phyloP scores from a whole-genome alignment of 2,329 filamentous ascomycete species.

The Sporothrix pallida region DNA sequence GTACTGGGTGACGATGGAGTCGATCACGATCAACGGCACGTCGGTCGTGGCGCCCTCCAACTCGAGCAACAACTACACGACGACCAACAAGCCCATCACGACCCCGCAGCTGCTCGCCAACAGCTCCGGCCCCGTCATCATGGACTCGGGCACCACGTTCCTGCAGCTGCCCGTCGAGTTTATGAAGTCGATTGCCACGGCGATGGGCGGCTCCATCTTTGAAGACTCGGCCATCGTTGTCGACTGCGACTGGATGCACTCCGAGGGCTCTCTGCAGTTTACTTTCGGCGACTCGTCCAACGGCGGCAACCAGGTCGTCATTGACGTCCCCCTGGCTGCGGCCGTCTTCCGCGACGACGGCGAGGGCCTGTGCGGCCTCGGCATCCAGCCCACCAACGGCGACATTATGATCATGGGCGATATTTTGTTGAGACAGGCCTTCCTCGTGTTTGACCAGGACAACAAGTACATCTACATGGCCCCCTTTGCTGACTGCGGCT shows the following conservation, averaged over 20 bases:
- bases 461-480: slow-evolving; percentile 18
- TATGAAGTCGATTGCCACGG: slow-evolving; percentile 3
- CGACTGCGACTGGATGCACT: slow-evolving; percentile 7
- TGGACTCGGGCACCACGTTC: slow-evolving; percentile 7
- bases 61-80: neutral
- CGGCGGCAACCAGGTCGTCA: neutral
- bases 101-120: neutral
- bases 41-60: neutral
- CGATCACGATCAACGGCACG: neutral
- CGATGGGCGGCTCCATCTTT: neutral
- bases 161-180: slow-evolving; percentile 1
- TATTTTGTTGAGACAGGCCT: neutral
- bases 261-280: neutral
- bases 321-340: neutral
- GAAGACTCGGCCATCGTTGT: neutral
- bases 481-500: neutral
- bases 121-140: neutral
- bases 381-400: neutral
- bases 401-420: slow-evolving; percentile 16
- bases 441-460: slow-evolving; percentile 11
- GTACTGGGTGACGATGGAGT: slow-evolving; percentile 7
- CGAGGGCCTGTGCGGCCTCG: neutral
- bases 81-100: neutral
- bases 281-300: neutral
- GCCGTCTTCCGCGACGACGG: neutral